These are phyloP conservation scores for Kwoniella botswanensis DNA, from an alignment of 768 basidiomycete genomes.

Conservation along the genomic window DNA sequence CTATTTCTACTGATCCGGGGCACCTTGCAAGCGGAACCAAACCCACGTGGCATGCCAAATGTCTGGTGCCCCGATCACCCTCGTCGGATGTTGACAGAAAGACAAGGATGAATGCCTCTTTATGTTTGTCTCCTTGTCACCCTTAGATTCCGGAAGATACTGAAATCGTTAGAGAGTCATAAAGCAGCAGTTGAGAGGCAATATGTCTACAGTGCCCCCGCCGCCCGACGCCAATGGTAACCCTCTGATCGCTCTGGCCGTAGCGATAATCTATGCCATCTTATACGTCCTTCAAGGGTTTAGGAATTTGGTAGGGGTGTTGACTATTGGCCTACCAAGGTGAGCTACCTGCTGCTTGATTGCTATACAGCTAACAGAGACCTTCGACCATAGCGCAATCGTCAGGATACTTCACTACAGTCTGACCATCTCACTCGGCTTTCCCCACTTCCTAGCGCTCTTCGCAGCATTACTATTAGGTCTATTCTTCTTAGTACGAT, in stretches of 20 bases:
- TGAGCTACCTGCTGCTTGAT: slow-evolving; percentile 50
- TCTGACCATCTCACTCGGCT: slow-evolving; percentile 71
- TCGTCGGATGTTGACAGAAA: no score
- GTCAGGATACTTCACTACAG: slow-evolving; percentile 57
- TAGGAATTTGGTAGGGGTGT: slow-evolving; percentile 68
- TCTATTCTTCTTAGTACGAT: slow-evolving; percentile 81
- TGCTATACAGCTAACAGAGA: slow-evolving; percentile 11
- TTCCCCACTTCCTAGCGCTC: slow-evolving; percentile 84
- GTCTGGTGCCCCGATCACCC: no score
- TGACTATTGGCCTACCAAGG: slow-evolving; percentile 80
- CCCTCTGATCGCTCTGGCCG: slow-evolving; percentile 50
- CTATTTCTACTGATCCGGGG: no score
- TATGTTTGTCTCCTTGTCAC: no score
- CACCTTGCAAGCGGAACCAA: no score
- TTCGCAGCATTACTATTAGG: slow-evolving; percentile 71
- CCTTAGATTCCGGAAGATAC: no score
- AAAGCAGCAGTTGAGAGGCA: background rate
- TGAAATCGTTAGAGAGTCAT: no score
- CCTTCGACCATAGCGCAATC: slow-evolving; percentile 39
- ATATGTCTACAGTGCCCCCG: slow-evolving; percentile 22
- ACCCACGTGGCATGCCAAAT: no score
- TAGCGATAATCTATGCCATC: slow-evolving; percentile 53
- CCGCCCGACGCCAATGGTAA: slow-evolving; percentile 39
- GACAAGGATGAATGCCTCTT: no score
- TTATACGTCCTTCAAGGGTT: slow-evolving; percentile 53